Base-by-base conservation (phyloP, 2,329 filamentous ascomycete species). In the Leptographium wingfieldii region DNA sequence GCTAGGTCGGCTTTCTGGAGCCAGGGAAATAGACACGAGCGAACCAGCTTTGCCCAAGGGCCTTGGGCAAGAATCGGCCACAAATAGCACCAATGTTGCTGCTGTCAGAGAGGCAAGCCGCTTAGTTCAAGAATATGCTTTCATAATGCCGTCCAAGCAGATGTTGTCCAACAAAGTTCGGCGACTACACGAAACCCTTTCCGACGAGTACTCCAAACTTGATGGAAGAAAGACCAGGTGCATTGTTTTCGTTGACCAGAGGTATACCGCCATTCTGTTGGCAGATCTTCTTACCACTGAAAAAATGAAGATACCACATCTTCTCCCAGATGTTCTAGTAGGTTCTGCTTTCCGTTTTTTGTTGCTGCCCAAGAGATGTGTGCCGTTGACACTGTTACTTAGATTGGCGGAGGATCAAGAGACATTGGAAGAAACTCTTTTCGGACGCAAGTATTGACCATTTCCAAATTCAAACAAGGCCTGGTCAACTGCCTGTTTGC, bases 191-290 rank as follows among this genome's bases (percentile, higher is more conserved):
- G 68, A 75, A 2, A 82, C 84, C 59, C 75, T 97, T 1, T 69
- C 71, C 3, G 71, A 81, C 9, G 79, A 86, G 56, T 96, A 91
- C 66, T 73, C 79, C 38, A 71, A 76, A 2, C 72, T 76, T 3
- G 77, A 76, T 1, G 77, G 83, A 7, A 76, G 79, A 33, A 84
- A 85, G 22, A 65, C 67, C 3, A 66, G 68, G 62, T 95, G 90
- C 67, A 95, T 99, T 59, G 82, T 97, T 0, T 97, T 99, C 70
- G 90, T 95, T 0, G 79, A 90, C 62, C 80, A 87, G 68, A 80
- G 91, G 49, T 83, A 87, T 64, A 92, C 90, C 0, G 92, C 92
- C 0, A 80, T 83, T 22, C 72, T 95, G 19, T 74, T 99, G 1
- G 75, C 80, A 1, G 83, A 87, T 52, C 74, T 95, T 0, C 86